These are phyloP conservation scores for Lunularia cruciata DNA, from an alignment of 225 moss, liverwort and hornwort genomes.

Conservation along the genomic window DNA sequence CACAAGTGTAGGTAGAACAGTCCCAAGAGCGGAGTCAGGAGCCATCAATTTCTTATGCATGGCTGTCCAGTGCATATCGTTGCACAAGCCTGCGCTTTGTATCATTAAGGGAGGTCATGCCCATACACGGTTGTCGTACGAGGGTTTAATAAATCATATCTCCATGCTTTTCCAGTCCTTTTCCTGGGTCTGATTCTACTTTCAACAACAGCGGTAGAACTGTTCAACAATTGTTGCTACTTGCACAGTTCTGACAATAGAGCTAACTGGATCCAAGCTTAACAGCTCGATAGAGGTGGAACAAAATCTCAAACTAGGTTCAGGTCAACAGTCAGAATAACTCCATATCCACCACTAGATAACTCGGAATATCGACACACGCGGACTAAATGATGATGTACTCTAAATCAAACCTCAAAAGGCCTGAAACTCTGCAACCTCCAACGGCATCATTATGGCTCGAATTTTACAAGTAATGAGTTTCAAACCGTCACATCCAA, in stretches of 20 bases:
- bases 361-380: not conserved
- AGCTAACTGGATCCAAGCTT: not conserved
- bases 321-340: not conserved
- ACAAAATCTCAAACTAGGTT: not conserved
- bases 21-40: too few relatives aligned
- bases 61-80: not conserved
- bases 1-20: too few relatives aligned
- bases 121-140: not conserved
- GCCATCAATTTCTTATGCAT: slow-evolving; percentile 6
- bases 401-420: slow-evolving; percentile 2
- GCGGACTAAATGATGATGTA: not conserved
- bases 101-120: too few relatives aligned
- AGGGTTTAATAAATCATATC: not conserved
- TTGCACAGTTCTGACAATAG: not conserved
- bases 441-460: slow-evolving; percentile 14
- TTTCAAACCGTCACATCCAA: slow-evolving; percentile 3
- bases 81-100: not conserved
- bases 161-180: not conserved
- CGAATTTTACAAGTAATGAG: slow-evolving; percentile 2
- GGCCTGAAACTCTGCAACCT: slow-evolving; percentile 7
- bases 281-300: not conserved
- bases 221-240: not conserved
- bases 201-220: not conserved
- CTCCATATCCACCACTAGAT: not conserved
- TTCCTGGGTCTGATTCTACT: not conserved